phyloP scores from a whole-genome alignment of 257 asterid genomes.

The Jaltomata sinuosa region DNA sequence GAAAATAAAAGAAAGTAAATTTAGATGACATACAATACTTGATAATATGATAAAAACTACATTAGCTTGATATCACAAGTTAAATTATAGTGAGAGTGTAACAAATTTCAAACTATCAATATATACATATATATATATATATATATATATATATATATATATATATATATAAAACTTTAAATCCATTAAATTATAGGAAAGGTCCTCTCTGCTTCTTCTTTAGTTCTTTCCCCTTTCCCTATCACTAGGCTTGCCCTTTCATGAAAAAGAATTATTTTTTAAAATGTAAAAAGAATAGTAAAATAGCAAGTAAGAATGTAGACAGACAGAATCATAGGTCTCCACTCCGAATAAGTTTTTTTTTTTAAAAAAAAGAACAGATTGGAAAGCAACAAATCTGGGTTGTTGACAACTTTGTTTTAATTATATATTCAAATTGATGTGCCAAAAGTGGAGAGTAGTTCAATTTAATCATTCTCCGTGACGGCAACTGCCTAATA shows the following conservation, averaged over 20 bases:
- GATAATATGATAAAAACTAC: not conserved
- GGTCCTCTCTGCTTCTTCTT: not conserved
- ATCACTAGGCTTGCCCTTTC: not conserved
- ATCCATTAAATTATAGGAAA: not conserved
- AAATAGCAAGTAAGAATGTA: not conserved
- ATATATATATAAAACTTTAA: too few species aligned
- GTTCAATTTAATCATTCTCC: conserved; percentile 4
- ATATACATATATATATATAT: too few species aligned
- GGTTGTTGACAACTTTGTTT: not conserved
- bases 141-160: too few species aligned
- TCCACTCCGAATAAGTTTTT: not conserved
- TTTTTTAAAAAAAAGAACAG: not conserved
- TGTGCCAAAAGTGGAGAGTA: not conserved
- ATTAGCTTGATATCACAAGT: not conserved
- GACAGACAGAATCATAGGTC: not conserved
- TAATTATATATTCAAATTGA: not conserved
- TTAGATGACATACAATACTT: not conserved
- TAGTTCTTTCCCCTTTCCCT: not conserved
- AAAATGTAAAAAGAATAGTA: not conserved
- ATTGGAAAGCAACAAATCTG: conserved; percentile 3
- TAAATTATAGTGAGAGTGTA: not conserved
- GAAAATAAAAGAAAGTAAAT: not conserved
- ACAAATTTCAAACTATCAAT: too few species aligned
- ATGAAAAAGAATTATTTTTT: not conserved
- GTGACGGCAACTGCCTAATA: not conserved